Evolutionary conservation across 1,139 yeast genomes (phyloP).

Genomic region (Magnusiomyces fungicola): DNA sequence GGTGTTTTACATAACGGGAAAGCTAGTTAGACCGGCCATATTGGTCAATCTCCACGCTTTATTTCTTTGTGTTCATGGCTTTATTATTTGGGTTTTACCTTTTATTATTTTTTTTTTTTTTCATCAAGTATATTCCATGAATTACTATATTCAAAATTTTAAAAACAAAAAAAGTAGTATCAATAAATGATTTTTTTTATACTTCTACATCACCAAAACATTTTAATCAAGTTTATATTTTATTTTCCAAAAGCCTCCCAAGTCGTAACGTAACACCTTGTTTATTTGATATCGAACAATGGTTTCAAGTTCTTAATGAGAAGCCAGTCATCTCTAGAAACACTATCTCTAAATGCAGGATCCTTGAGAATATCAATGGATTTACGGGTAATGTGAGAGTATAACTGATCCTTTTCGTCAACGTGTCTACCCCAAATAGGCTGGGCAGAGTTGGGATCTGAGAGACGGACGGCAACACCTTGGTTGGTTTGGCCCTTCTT

Average conservation of each 20-base stretch:
- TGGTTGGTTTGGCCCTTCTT: constrained; percentile 94
- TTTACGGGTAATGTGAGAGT: constrained; percentile 79
- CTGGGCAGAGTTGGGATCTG: constrained; percentile 82
- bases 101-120: no score
- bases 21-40: no score
- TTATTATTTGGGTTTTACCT: no score
- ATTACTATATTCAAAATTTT: no score
- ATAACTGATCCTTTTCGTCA: constrained; percentile 82
- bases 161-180: no score
- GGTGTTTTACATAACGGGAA: no score
- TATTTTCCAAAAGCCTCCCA: no score
- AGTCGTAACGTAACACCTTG: background rate
- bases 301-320: constrained; percentile 83
- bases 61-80: no score
- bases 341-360: constrained; percentile 93
- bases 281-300: constrained; percentile 66
- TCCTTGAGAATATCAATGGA: constrained; percentile 97
- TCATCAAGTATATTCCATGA: no score
- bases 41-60: no score
- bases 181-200: background rate
- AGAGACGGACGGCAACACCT: constrained; percentile 95
- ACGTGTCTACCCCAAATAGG: constrained; percentile 99
- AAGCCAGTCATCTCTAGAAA: constrained; percentile 92
- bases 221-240: no score
- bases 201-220: background rate